phyloP scores from a whole-genome alignment of 2,329 filamentous ascomycete species.

The Arthroderma sp. region DNA sequence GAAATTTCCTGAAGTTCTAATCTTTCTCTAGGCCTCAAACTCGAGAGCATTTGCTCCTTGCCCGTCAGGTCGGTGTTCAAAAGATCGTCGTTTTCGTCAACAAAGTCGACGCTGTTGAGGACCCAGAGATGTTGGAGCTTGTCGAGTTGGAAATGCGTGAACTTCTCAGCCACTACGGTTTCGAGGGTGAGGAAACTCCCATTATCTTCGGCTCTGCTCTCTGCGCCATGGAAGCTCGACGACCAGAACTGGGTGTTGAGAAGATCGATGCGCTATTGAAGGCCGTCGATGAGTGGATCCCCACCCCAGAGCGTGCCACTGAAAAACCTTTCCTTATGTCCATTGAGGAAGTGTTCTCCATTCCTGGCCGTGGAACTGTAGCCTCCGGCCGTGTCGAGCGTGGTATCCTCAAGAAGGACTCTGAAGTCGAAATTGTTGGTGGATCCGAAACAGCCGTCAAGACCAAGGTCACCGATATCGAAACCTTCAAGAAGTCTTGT shows the following conservation, averaged over 20 bases:
- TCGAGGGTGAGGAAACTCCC: conserved; percentile 95
- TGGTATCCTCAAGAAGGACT: conserved; percentile 82
- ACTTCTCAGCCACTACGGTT: conserved; percentile 81
- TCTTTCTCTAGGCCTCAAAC: conserved; percentile 62
- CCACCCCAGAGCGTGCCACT: conserved; percentile 81
- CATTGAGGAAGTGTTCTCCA: conserved; percentile 85
- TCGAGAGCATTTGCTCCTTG: conserved; percentile 91
- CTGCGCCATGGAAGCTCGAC: conserved; percentile 77
- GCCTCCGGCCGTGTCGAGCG: conserved; percentile 96
- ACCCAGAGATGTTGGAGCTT: conserved; percentile 98
- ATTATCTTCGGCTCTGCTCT: conserved; percentile 96
- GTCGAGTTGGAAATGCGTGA: conserved; percentile 99
- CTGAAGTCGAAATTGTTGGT: conserved; percentile 88
- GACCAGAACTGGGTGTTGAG: conserved; percentile 69
- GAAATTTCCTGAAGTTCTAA: conserved; percentile 14
- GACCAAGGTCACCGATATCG: conserved; percentile 99
- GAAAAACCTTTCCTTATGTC: conserved; percentile 99
- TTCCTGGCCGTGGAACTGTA: conserved; percentile 88
- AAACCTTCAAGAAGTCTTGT: conserved; percentile 99
- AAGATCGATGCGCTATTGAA: conserved; percentile 88
- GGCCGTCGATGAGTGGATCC: conserved; percentile 91
- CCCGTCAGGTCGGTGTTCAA: conserved; percentile 96
- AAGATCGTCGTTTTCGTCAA: conserved; percentile 99
- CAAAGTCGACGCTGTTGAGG: conserved; percentile 95
- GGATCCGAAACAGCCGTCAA: conserved; percentile 73